A percentile compares a stretch with the other conserved stretches of the same genome.
Conservation (phyloP, 2,329 filamentous ascomycete genomes). For the Fusarium sp. region DNA sequence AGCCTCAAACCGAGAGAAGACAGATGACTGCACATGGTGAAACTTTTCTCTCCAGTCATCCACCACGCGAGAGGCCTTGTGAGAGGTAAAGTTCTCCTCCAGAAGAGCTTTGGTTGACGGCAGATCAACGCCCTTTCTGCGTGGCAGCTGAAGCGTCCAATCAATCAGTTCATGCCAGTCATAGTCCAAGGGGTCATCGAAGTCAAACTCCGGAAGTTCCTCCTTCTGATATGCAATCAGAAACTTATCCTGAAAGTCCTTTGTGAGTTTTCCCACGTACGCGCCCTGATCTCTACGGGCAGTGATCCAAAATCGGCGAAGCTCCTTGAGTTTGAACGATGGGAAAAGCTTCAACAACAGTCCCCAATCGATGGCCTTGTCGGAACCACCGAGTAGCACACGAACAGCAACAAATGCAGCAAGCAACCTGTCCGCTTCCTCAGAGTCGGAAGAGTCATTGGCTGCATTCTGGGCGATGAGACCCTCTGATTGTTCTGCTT, state of each 20-base stretch:
- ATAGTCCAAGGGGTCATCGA: conserved; percentile 71
- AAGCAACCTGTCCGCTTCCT: conserved; percentile 55
- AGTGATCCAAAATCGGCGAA: conserved; percentile 68
- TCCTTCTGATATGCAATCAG: conserved; percentile 73
- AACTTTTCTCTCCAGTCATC: conserved; percentile 69
- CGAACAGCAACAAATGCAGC: conserved; percentile 70
- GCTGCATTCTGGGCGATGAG: background rate
- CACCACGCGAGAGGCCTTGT: conserved; percentile 47
- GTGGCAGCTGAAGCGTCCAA: conserved; percentile 71
- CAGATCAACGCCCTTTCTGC: conserved; percentile 59
- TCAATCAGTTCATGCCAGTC: conserved; percentile 76
- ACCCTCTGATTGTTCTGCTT: conserved; percentile 4
- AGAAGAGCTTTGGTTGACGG: conserved; percentile 61
- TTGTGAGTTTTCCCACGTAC: conserved; percentile 65
- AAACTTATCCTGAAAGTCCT: conserved; percentile 74
- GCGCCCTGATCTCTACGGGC: conserved; percentile 63
- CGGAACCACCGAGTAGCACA: conserved; percentile 70
- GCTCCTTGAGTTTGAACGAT: conserved; percentile 60
- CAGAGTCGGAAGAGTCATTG: conserved; percentile 28
- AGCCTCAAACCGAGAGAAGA: conserved; percentile 69
- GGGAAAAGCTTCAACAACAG: conserved; percentile 68
- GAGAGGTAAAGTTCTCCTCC: conserved; percentile 56
- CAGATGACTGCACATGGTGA: conserved; percentile 65
- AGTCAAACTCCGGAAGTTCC: conserved; percentile 72
- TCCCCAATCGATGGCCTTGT: conserved; percentile 71